Conservation (phyloP, 495 filamentous ascomycete species). For the Hypoxylon rickii region DNA sequence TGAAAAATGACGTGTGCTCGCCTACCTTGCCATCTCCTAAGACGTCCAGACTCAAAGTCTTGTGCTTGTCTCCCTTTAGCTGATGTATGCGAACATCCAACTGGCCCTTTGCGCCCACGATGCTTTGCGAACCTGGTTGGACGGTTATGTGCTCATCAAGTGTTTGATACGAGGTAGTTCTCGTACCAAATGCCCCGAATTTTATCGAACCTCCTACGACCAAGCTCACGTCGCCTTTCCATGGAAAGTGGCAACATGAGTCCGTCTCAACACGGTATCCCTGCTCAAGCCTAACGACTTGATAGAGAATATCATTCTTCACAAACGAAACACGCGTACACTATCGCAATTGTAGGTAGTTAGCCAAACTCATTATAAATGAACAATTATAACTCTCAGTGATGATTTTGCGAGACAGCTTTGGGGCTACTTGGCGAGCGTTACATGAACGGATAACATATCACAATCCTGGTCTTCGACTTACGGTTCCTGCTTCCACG, state of each 20-base stretch:
- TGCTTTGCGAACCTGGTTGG: not conserved
- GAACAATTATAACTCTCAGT: no score
- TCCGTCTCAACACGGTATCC: conserved; percentile 5
- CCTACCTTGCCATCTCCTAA: not conserved
- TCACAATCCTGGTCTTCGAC: no score
- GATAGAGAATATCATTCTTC: conserved; percentile 17
- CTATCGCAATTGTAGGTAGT: no score
- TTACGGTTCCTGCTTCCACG: conserved; percentile 11
- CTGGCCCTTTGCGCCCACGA: not conserved
- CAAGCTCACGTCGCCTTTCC: conserved; percentile 6
- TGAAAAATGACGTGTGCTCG: no score
- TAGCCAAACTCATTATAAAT: no score
- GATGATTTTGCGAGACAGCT: no score
- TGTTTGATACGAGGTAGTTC: not conserved
- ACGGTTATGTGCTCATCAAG: not conserved
- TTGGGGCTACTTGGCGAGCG: no score
- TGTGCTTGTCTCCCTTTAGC: not conserved
- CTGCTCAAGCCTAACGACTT: conserved; percentile 18
- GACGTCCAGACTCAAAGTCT: not conserved
- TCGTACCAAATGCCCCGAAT: conserved; percentile 6
- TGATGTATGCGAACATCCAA: conserved; percentile 4
- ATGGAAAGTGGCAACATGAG: not conserved
- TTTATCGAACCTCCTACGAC: conserved; percentile 6
- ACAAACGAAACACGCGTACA: conserved; percentile 19
- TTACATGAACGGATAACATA: no score